Conservation (phyloP, 176 grass and related monocot species). For the Panicum miliaceum region DNA sequence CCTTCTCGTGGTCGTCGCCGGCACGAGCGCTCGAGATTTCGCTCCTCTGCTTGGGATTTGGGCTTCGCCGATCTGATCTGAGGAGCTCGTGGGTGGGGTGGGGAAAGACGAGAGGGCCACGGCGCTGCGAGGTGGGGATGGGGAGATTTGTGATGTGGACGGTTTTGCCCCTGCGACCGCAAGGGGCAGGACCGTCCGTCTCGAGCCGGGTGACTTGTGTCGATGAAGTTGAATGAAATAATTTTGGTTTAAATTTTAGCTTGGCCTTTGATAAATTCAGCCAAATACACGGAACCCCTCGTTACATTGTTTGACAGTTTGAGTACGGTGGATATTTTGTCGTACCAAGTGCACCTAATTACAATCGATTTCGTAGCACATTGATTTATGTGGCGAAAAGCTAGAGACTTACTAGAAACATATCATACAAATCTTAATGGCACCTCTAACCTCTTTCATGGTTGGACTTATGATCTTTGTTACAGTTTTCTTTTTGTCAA, state of each 20-base stretch:
- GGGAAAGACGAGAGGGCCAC: slow-evolving; percentile 42
- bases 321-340: too few relatives aligned
- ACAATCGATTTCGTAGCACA: too few relatives aligned
- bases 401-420: too few relatives aligned
- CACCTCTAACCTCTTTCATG: too few relatives aligned
- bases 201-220: background rate
- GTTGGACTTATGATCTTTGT: too few relatives aligned
- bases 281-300: background rate
- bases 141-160: background rate
- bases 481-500: too few relatives aligned
- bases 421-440: too few relatives aligned
- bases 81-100: background rate
- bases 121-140: background rate
- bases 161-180: slow-evolving; percentile 39
- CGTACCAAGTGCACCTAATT: too few relatives aligned
- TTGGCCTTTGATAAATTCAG: background rate
- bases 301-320: background rate
- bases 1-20: background rate
- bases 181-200: background rate
- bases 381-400: too few relatives aligned
- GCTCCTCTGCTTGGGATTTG: background rate
- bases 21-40: slow-evolving; percentile 7
- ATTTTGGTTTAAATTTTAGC: background rate
- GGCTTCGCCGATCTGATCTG: slow-evolving; percentile 51
- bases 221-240: background rate